Evolutionary conservation across 1,139 yeast species (phyloP).

Genomic region (Arxiozyma slooffiae): DNA sequence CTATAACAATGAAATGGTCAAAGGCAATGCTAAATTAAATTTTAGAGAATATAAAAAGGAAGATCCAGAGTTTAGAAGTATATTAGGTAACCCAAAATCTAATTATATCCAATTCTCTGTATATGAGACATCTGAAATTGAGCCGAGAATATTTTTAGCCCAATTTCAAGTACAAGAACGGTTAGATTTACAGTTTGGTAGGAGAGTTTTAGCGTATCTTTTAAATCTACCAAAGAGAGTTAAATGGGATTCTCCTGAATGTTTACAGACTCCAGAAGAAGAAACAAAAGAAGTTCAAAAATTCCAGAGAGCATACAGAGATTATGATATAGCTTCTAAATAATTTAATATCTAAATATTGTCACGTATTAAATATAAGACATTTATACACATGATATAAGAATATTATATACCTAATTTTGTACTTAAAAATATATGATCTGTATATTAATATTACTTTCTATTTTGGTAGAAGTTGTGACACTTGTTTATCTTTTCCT

Average conservation of each 20-base stretch:
- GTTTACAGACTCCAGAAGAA: constrained; percentile 47
- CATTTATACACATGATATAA: neutral
- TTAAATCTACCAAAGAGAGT: constrained; percentile 51
- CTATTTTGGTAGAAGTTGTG: neutral
- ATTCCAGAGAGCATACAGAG: constrained; percentile 43
- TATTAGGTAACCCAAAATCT: constrained; percentile 33
- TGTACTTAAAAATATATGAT: no score
- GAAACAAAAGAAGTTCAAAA: constrained; percentile 54
- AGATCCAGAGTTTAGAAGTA: constrained; percentile 24
- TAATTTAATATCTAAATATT: neutral
- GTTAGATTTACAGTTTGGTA: constrained; percentile 67
- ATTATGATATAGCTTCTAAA: constrained; percentile 31
- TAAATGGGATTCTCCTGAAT: constrained; percentile 54
- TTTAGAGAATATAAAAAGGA: constrained; percentile 32
- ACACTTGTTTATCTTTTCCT: neutral
- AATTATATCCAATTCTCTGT: constrained; percentile 33
- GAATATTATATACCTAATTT: no score
- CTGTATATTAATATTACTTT: no score
- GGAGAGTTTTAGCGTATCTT: constrained; percentile 59
- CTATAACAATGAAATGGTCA: constrained; percentile 43
- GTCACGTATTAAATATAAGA: no score
- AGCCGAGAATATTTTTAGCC: constrained; percentile 28
- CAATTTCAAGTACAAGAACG: constrained; percentile 25
- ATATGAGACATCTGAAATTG: constrained; percentile 27
- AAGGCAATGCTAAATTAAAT: constrained; percentile 36